Evolutionary conservation across 2,329 filamentous ascomycete species (phyloP), one percentile per base, ranked within the genome.

Genomic region (Setomelanomma holmii): DNA sequence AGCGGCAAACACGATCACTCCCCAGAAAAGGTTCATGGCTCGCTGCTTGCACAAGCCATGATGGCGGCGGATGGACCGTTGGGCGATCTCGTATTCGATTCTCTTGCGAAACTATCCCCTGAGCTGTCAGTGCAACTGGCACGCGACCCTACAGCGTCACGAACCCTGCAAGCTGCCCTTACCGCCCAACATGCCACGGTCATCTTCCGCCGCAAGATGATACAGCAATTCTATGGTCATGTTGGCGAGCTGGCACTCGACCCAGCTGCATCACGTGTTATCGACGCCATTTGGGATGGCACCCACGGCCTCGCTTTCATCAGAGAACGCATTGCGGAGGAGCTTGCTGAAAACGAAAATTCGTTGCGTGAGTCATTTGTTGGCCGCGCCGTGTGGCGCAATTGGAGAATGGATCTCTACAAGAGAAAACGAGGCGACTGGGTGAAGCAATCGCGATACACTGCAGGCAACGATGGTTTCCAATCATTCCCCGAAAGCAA

Each of bases 21-120:
- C 5, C 69, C 77, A 60, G 62, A 84, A 77, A 86, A 91, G 80
- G 75, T 91, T 71, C 93, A 99, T 77, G 91, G 89, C 53, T 91
- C 90, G 17, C 82, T 96, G 40, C 83, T 99, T 22, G 87, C 90
- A 7, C 88, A 95, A 56, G 79, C 89, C 4, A 89, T 99, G 79
- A 85, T 98, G 44, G 78, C 84, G 6, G 87, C 91, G 21, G 84
- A 89, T 0, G 91, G 91, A 0, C 75, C 83, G 1, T 79, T 93
- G 1, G 82, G 84, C 50, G 85, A 85, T 44, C 82, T 93, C 10
- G 84, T 96, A 24, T 90, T 95, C 69, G 84, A 87, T 53, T 75
- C 77, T 4, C 66, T 82, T 2, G 60, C 78, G 80, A 10, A 71
- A 76, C 40, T 83, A 80, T 46, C 82, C 78, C 19, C 80, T 87